phyloP scores from a whole-genome alignment of 1,284 basidiomycete genomes.

The Agroathelia rolfsii region DNA sequence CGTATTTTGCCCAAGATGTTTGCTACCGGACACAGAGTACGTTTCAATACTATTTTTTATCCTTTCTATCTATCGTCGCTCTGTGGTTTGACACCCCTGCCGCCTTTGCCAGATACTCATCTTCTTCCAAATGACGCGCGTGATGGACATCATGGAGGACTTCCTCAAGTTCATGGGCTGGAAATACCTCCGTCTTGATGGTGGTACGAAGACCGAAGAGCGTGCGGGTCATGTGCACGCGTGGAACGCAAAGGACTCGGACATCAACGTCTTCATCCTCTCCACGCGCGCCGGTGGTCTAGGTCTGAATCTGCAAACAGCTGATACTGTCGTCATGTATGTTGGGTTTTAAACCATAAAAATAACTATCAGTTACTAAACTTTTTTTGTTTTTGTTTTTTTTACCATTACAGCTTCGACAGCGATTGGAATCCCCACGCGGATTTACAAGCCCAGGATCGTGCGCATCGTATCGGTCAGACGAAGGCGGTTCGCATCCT shows the following conservation, averaged over 20 bases:
- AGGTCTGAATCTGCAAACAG: conserved; percentile 95
- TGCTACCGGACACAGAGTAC: conserved; percentile 81
- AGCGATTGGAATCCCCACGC: conserved; percentile 95
- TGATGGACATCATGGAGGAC: conserved; percentile 99
- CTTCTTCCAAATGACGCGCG: conserved; percentile 99
- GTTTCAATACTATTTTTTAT: conserved; percentile 12
- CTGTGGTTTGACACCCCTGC: conserved; percentile 7
- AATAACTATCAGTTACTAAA: conserved; percentile 5
- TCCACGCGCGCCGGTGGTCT: conserved; percentile 97
- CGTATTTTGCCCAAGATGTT: conserved; percentile 95
- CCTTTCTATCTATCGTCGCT: conserved; percentile 1
- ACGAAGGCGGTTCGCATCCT: conserved; percentile 97
- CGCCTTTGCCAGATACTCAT: conserved; percentile 67
- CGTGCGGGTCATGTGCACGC: conserved; percentile 83
- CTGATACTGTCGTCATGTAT: conserved; percentile 97
- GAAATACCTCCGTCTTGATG: conserved; percentile 92
- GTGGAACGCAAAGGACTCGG: conserved; percentile 89
- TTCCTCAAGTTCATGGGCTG: conserved; percentile 87
- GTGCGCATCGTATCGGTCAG: conserved; percentile 98
- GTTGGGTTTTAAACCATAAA: conserved; percentile 27
- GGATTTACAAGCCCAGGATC: conserved; percentile 98
- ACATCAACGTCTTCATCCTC: conserved; percentile 90
- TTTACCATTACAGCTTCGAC: conserved; percentile 57
- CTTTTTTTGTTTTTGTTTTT: conserved; percentile 8
- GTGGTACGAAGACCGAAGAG: conserved; percentile 97